Evolutionary conservation across 2,329 filamentous ascomycete genomes (phyloP).

Genomic region (Capronia coronata): DNA sequence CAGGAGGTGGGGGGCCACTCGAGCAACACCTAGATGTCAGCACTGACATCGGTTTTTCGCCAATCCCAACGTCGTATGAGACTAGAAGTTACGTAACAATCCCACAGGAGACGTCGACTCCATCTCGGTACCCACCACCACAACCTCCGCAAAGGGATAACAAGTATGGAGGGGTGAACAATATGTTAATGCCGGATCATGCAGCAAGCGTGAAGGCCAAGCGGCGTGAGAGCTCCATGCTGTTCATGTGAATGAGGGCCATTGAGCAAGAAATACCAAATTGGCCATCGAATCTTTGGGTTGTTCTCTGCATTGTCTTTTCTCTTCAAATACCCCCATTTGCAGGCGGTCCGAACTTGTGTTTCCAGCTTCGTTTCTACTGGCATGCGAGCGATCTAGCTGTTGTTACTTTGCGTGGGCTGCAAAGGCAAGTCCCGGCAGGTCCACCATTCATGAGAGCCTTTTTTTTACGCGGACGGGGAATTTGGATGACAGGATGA

Average conservation of each 20-base stretch:
- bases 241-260: slow-evolving; percentile 18
- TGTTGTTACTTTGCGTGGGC: neutral
- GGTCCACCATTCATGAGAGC: slow-evolving; percentile 13
- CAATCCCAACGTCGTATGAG: slow-evolving; percentile 38
- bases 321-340: slow-evolving; percentile 16
- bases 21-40: slow-evolving; percentile 49
- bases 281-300: neutral
- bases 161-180: slow-evolving; percentile 34
- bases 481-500: slow-evolving; percentile 6
- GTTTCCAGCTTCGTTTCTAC: neutral
- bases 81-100: slow-evolving; percentile 30
- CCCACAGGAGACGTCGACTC: slow-evolving; percentile 26
- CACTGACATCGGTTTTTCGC: slow-evolving; percentile 30
- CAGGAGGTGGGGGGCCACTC: slow-evolving; percentile 29
- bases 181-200: slow-evolving; percentile 38
- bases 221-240: slow-evolving; percentile 44
- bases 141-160: slow-evolving; percentile 22
- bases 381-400: slow-evolving; percentile 10
- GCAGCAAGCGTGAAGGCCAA: slow-evolving; percentile 39
- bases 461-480: neutral
- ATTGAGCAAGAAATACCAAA: neutral
- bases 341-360: slow-evolving; percentile 8
- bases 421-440: neutral
- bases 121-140: slow-evolving; percentile 20
- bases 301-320: neutral